phyloP scores from a whole-genome alignment of 805 yeast genomes.

The Schwanniomyces vanrijiae region DNA sequence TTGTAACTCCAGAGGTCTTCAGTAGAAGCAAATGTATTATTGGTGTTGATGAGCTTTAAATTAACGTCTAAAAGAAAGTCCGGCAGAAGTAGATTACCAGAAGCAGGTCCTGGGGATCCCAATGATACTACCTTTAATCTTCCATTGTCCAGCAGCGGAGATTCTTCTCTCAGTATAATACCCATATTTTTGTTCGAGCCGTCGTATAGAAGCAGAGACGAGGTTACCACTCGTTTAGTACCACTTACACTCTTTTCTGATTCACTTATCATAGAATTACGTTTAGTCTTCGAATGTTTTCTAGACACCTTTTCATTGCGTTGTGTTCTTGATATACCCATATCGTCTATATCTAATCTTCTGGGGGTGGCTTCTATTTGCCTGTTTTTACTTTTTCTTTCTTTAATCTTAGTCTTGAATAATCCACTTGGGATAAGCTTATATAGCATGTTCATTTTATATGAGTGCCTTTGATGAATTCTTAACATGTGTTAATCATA shows the following conservation, averaged over 20 bases:
- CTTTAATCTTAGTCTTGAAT: neutral
- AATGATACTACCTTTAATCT: neutral
- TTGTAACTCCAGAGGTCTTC: constrained; percentile 8
- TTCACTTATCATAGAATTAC: neutral
- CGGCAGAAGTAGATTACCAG: neutral
- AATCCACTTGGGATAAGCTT: neutral
- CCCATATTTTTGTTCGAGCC: neutral
- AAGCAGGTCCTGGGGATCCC: neutral
- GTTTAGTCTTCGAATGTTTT: neutral
- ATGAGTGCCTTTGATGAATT: neutral
- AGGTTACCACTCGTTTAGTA: neutral
- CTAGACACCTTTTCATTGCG: neutral
- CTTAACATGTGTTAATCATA: neutral
- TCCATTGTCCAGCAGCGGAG: neutral
- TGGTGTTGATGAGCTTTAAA: constrained; percentile 1
- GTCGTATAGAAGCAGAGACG: constrained; percentile 1
- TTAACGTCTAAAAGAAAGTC: constrained; percentile 1
- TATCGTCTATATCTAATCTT: neutral
- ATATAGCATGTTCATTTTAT: neutral
- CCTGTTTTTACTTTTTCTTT: neutral
- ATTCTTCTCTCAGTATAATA: neutral
- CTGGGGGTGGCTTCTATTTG: neutral
- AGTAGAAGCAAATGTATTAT: neutral
- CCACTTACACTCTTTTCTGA: neutral
- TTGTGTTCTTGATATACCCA: neutral